A percentile compares a stretch with the other conserved stretches of the same genome.
phyloP scores from a whole-genome alignment of 139 green algal species.

The Haematococcus sp. region DNA sequence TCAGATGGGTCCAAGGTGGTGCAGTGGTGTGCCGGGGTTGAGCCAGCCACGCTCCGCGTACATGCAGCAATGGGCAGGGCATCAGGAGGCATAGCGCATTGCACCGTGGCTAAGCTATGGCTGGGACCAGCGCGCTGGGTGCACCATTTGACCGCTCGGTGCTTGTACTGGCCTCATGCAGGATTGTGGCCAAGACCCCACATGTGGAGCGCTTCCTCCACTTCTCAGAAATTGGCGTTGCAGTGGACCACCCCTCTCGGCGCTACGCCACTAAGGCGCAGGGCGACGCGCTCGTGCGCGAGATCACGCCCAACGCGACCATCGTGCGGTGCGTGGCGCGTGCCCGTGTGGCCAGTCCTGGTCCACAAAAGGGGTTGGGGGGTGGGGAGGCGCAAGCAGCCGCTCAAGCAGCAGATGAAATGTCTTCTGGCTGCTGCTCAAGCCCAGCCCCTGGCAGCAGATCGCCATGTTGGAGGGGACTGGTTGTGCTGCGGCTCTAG shows the following conservation, averaged over 20 bases:
- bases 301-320: conserved; percentile 41
- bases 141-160: no score
- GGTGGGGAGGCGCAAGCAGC: no score
- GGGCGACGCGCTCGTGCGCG: conserved; percentile 39
- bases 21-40: no score
- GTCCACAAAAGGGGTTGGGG: not conserved
- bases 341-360: not conserved
- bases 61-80: no score
- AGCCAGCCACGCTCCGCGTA: no score
- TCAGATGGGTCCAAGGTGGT: no score
- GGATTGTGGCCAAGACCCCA: conserved; percentile 18
- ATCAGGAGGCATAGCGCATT: no score
- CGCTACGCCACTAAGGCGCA: conserved; percentile 77
- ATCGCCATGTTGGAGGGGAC: no score
- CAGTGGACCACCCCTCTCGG: conserved; percentile 45
- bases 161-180: not conserved
- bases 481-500: not conserved
- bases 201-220: conserved; percentile 78
- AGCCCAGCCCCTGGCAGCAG: no score
- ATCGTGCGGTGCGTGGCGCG: conserved; percentile 29
- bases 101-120: no score
- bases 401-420: no score
- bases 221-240: conserved; percentile 72
- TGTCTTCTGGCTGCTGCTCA: conserved; percentile 24
- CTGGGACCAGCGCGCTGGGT: no score